These are phyloP conservation scores for Sporisorium exsertum DNA, from an alignment of 1,284 basidiomycete species.

Conservation along the genomic window DNA sequence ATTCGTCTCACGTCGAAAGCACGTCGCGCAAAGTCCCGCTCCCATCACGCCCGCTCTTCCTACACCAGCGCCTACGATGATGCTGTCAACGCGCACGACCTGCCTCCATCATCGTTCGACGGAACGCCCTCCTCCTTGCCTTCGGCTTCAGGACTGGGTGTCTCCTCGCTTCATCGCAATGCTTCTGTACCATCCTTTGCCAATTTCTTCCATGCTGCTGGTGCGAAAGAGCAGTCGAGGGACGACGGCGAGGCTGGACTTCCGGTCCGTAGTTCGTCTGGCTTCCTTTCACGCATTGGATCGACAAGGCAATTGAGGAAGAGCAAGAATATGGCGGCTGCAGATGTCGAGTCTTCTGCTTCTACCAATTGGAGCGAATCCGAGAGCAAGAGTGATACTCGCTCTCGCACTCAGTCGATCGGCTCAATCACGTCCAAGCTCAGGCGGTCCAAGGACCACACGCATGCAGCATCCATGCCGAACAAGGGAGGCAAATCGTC, in stretches of 20 bases:
- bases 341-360: background rate
- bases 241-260: background rate
- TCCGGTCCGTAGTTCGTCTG: background rate
- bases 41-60: conserved; percentile 1
- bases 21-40: conserved; percentile 14
- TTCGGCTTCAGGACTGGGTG: background rate
- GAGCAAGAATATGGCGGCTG: conserved; percentile 6
- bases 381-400: background rate
- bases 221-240: background rate
- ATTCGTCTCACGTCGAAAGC: conserved; percentile 5
- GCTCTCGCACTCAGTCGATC: conserved; percentile 19
- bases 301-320: background rate
- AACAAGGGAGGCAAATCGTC: conserved; percentile 4
- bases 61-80: background rate
- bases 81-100: background rate
- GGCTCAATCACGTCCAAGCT: conserved; percentile 13
- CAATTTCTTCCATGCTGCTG: conserved; percentile 1
- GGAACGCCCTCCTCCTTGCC: conserved; percentile 3
- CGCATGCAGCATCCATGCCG: background rate
- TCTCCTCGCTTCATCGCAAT: conserved; percentile 10
- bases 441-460: conserved; percentile 8
- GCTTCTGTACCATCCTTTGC: conserved; percentile 20
- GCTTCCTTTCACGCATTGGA: conserved; percentile 15
- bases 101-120: background rate
- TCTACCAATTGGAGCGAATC: background rate